Conservation (phyloP, 2,329 filamentous ascomycete species). For the Macrophomina pseudophaseolina region DNA sequence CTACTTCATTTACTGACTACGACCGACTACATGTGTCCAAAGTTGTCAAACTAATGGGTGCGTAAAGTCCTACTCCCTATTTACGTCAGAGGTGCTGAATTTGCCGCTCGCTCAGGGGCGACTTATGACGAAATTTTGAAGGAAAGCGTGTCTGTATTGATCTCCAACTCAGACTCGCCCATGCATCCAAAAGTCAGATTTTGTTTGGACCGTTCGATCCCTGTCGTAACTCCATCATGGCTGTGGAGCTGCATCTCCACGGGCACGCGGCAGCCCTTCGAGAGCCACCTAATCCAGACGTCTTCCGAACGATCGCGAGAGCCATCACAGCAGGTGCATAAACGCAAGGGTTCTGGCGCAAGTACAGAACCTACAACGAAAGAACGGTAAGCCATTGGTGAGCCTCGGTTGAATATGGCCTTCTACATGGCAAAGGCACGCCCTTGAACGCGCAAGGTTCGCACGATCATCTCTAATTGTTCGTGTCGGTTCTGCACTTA, state of each 20-base stretch:
- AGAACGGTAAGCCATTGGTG: slow-evolving; percentile 23
- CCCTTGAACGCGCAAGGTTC: background rate
- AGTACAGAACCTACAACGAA: background rate
- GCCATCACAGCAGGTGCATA: background rate
- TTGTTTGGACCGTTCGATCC: slow-evolving; percentile 75
- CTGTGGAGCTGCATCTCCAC: slow-evolving; percentile 68
- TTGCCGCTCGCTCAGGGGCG: slow-evolving; percentile 60
- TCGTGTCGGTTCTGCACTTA: background rate
- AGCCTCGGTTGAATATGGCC: background rate
- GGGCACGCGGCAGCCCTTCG: slow-evolving; percentile 15
- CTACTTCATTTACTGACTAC: slow-evolving; percentile 81
- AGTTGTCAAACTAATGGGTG: slow-evolving; percentile 72
- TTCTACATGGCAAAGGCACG: background rate
- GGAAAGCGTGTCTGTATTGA: slow-evolving; percentile 71
- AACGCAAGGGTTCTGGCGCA: background rate
- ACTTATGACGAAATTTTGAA: slow-evolving; percentile 80
- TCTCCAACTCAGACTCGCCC: slow-evolving; percentile 66
- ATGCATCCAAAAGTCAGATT: slow-evolving; percentile 79
- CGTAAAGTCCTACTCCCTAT: slow-evolving; percentile 28
- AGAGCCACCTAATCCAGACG: slow-evolving; percentile 30
- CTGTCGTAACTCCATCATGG: slow-evolving; percentile 83
- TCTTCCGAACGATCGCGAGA: slow-evolving; percentile 28
- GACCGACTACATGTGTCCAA: slow-evolving; percentile 86
- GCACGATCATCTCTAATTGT: slow-evolving; percentile 2
- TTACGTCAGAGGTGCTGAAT: no score